These are phyloP conservation scores for Cercospora nicotianae DNA, from an alignment of 2,329 filamentous ascomycete species.

Conservation along the genomic window DNA sequence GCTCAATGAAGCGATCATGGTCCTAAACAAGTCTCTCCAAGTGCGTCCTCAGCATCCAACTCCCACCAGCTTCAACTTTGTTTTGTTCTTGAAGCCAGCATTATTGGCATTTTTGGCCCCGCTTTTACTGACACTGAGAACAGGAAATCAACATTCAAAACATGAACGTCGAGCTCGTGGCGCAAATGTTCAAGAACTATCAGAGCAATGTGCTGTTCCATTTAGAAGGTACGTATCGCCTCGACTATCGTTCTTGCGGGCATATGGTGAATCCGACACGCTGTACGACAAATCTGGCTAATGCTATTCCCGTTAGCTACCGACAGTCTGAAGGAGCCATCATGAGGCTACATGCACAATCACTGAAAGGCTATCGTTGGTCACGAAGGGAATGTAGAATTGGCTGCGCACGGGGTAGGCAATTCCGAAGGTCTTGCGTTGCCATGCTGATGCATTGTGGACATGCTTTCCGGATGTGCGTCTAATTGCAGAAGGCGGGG, in stretches of 20 bases:
- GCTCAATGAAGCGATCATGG: constrained; percentile 88
- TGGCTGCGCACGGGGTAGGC: neutral
- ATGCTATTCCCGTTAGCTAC: constrained; percentile 20
- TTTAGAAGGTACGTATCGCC: constrained; percentile 69
- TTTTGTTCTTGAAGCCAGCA: too few species aligned
- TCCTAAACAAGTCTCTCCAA: constrained; percentile 89
- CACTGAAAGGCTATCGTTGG: neutral
- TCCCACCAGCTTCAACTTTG: too few species aligned
- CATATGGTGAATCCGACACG: too few species aligned
- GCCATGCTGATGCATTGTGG: neutral
- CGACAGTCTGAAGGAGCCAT: constrained; percentile 33
- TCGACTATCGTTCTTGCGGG: too few species aligned
- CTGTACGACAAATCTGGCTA: neutral
- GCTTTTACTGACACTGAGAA: neutral
- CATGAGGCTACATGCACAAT: constrained; percentile 16
- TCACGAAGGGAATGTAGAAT: neutral
- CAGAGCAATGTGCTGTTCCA: constrained; percentile 97
- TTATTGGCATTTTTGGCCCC: too few species aligned
- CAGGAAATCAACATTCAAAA: constrained; percentile 98
- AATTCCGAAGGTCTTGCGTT: too few species aligned
- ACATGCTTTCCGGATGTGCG: neutral
- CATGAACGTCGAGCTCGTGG: constrained; percentile 97
- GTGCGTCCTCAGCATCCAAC: too few species aligned
- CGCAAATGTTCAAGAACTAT: constrained; percentile 99
- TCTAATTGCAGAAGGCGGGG: neutral